Conservation (phyloP, 2,329 filamentous ascomycete species). For the Fusarium sp. region DNA sequence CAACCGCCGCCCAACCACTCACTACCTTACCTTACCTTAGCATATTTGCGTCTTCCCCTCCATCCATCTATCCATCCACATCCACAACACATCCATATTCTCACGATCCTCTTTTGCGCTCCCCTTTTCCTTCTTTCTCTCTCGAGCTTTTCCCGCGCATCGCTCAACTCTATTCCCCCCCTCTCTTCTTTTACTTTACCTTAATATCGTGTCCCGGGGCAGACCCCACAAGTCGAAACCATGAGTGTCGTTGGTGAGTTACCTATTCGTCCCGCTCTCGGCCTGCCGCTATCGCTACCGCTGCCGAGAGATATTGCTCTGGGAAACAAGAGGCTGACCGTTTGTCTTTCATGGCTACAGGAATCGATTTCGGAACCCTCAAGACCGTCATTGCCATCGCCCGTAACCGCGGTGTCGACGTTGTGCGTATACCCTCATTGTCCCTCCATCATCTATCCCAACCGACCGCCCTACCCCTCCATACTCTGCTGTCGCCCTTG, state of each 20-base stretch:
- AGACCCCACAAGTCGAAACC: constrained; percentile 51
- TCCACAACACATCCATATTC: constrained; percentile 6
- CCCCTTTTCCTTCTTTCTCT: constrained; percentile 28
- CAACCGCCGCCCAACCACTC: constrained; percentile 30
- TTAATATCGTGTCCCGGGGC: constrained; percentile 40
- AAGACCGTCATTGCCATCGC: constrained; percentile 98
- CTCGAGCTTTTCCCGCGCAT: constrained; percentile 38
- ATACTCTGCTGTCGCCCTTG: constrained; percentile 1
- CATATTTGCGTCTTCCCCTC: constrained; percentile 16
- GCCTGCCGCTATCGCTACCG: neutral
- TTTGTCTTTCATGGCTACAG: constrained; percentile 53
- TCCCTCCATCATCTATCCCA: constrained; percentile 19
- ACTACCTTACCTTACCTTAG: constrained; percentile 12
- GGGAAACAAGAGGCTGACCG: constrained; percentile 33
- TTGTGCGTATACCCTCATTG: constrained; percentile 73
- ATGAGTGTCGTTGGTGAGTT: constrained; percentile 66
- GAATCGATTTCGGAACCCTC: constrained; percentile 94
- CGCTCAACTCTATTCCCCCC: constrained; percentile 23
- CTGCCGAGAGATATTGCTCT: constrained; percentile 8
- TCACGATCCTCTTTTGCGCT: constrained; percentile 29
- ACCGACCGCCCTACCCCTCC: constrained; percentile 28
- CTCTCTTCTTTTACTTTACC: constrained; percentile 24
- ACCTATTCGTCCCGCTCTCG: constrained; percentile 1
- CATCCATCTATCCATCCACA: neutral
- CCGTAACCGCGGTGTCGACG: constrained; percentile 98